Percentiles rank a stretch among this genome's conserved stretches.
Evolutionary conservation across 331 rosid genomes (phyloP).

Genomic region (Malus hybrid): DNA sequence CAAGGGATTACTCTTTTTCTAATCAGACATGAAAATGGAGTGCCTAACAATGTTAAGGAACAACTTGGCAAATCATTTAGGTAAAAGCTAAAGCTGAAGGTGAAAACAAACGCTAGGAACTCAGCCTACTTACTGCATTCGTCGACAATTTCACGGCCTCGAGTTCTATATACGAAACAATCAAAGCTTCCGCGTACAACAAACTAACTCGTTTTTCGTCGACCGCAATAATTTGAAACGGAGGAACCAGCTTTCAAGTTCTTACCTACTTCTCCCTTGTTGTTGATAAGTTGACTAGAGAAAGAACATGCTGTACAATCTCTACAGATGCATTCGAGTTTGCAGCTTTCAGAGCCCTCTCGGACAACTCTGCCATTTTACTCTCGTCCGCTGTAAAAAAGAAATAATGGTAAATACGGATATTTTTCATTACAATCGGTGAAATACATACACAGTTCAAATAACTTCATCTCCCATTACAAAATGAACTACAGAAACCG

Average conservation of each 20-base stretch:
- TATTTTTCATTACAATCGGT: too few species aligned
- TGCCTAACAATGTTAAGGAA: not conserved
- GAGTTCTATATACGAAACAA: not conserved
- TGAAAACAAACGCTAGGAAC: not conserved
- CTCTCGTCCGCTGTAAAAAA: constrained; percentile 45
- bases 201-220: not conserved
- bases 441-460: not conserved
- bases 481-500: not conserved
- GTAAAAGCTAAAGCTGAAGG: not conserved
- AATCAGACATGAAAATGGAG: not conserved
- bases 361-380: constrained; percentile 66
- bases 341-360: constrained; percentile 66
- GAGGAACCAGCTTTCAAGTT: not conserved
- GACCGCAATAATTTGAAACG: not conserved
- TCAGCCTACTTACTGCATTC: not conserved
- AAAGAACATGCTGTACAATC: constrained; percentile 55
- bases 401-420: too few species aligned
- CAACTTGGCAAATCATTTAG: not conserved
- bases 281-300: constrained; percentile 32
- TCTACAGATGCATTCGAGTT: constrained; percentile 50
- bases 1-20: not conserved
- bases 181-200: not conserved
- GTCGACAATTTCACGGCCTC: not conserved
- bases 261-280: constrained; percentile 5
- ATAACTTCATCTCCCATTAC: not conserved